Evolutionary conservation across 805 yeast genomes (phyloP).

Genomic region (Candida alai): DNA sequence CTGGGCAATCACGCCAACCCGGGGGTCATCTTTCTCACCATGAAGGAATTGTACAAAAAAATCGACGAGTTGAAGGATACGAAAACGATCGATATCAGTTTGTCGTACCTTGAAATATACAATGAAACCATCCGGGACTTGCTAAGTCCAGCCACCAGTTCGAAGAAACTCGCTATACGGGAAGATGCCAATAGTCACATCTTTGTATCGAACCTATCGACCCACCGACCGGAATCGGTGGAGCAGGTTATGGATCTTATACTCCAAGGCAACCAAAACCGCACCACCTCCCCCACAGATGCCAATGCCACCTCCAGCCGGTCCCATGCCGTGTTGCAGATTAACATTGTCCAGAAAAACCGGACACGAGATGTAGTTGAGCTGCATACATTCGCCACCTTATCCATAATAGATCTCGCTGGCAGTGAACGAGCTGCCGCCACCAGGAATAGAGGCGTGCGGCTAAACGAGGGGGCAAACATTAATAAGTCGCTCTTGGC

Average conservation of each 20-base stretch:
- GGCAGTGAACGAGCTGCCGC: constrained; percentile 95
- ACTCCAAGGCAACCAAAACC: constrained; percentile 62
- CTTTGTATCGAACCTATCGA: constrained; percentile 65
- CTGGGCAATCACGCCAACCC: constrained; percentile 71
- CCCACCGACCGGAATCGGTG: constrained; percentile 57
- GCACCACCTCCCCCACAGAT: constrained; percentile 84
- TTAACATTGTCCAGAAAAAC: constrained; percentile 59
- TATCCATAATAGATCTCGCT: constrained; percentile 87
- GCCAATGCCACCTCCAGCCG: constrained; percentile 90
- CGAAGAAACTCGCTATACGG: constrained; percentile 53
- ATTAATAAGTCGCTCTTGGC: constrained; percentile 87
- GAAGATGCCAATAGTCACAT: constrained; percentile 69
- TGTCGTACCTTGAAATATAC: constrained; percentile 83
- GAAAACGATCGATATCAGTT: constrained; percentile 53
- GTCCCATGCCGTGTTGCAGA: constrained; percentile 90
- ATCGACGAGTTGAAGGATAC: constrained; percentile 57
- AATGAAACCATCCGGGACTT: constrained; percentile 86
- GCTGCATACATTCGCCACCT: constrained; percentile 70
- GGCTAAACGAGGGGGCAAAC: constrained; percentile 89
- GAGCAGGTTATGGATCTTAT: constrained; percentile 79
- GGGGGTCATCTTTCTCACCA: constrained; percentile 75
- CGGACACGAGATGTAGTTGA: constrained; percentile 62
- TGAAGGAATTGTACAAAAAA: constrained; percentile 65
- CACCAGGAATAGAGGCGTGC: constrained; percentile 76
- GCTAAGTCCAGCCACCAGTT: constrained; percentile 50